phyloP scores from a whole-genome alignment of 495 filamentous ascomycete genomes.

The Astrothelium subdiscretum region DNA sequence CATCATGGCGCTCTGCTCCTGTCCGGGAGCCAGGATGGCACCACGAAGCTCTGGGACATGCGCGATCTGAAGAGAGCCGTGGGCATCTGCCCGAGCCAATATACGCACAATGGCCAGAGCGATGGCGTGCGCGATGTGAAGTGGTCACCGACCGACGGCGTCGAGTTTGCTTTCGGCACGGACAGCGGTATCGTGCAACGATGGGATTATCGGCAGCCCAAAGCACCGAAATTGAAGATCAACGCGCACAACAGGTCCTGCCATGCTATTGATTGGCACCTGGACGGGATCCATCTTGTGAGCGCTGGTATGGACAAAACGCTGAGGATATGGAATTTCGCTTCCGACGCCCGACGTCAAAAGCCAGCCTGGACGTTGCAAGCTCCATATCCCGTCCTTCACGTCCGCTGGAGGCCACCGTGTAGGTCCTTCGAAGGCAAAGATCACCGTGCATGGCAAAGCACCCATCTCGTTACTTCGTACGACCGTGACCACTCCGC shows the following conservation, averaged over 20 bases:
- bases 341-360: slow-evolving; percentile 65
- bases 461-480: slow-evolving; percentile 56
- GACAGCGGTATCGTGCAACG: slow-evolving; percentile 69
- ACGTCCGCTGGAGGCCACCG: slow-evolving; percentile 77
- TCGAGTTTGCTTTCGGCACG: slow-evolving; percentile 80
- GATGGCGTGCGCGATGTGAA: slow-evolving; percentile 78
- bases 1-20: slow-evolving; percentile 63
- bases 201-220: slow-evolving; percentile 55
- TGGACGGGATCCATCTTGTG: slow-evolving; percentile 79
- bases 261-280: slow-evolving; percentile 86
- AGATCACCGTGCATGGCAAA: slow-evolving; percentile 51
- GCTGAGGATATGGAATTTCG: slow-evolving; percentile 88
- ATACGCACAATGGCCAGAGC: slow-evolving; percentile 49
- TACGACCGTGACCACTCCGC: slow-evolving; percentile 55
- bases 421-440: slow-evolving; percentile 58
- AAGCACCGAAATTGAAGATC: slow-evolving; percentile 54
- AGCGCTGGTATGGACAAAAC: slow-evolving; percentile 74
- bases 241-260: slow-evolving; percentile 75
- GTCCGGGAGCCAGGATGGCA: slow-evolving; percentile 86
- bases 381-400: slow-evolving; percentile 56
- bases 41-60: slow-evolving; percentile 72
- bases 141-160: slow-evolving; percentile 77
- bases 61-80: slow-evolving; percentile 41
- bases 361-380: slow-evolving; percentile 54
- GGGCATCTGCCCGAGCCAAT: slow-evolving; percentile 43